Conservation (phyloP, 768 basidiomycete genomes). For the Pulveroboletus frians region DNA sequence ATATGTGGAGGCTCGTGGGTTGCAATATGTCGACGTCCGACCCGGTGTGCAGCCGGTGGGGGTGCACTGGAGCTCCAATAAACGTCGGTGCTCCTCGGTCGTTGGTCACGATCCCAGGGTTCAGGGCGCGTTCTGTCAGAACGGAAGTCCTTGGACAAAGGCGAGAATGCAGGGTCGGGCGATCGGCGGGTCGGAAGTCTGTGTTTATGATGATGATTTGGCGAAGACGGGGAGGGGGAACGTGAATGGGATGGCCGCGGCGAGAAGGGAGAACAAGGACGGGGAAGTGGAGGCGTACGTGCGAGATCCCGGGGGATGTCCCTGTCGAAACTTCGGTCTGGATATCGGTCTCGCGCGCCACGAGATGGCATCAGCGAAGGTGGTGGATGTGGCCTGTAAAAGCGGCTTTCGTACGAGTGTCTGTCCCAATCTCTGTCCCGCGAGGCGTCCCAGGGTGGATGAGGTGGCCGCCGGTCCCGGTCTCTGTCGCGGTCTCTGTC, state of each 20-base stretch:
- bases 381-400: slow-evolving; percentile 15
- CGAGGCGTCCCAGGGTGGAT: slow-evolving; percentile 16
- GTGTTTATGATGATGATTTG: slow-evolving; percentile 30
- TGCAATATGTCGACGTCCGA: slow-evolving; percentile 2
- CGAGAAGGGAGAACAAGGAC: slow-evolving; percentile 21
- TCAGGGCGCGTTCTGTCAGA: slow-evolving; percentile 33
- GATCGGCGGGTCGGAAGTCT: slow-evolving; percentile 36
- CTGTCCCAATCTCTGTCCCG: slow-evolving; percentile 26
- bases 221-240: slow-evolving; percentile 35
- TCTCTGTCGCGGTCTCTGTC: slow-evolving; percentile 23
- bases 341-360: slow-evolving; percentile 22
- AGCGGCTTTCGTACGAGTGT: slow-evolving; percentile 15
- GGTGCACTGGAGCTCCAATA: slow-evolving; percentile 14
- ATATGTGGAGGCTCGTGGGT: slow-evolving; percentile 4
- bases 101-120: slow-evolving; percentile 34
- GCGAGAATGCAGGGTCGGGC: slow-evolving; percentile 35
- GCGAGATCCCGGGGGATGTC: slow-evolving; percentile 20
- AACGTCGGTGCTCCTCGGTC: slow-evolving; percentile 26
- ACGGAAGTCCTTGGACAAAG: slow-evolving; percentile 33
- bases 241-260: slow-evolving; percentile 31
- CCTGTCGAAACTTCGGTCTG: slow-evolving; percentile 21
- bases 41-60: slow-evolving; percentile 5
- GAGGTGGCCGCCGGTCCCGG: slow-evolving; percentile 23
- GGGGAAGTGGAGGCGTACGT: slow-evolving; percentile 19
- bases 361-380: slow-evolving; percentile 8